Percentiles rank a stretch among this genome's conserved stretches.
Conservation (phyloP, 2,329 filamentous ascomycete species). For the Hypomyces perniciosus region DNA sequence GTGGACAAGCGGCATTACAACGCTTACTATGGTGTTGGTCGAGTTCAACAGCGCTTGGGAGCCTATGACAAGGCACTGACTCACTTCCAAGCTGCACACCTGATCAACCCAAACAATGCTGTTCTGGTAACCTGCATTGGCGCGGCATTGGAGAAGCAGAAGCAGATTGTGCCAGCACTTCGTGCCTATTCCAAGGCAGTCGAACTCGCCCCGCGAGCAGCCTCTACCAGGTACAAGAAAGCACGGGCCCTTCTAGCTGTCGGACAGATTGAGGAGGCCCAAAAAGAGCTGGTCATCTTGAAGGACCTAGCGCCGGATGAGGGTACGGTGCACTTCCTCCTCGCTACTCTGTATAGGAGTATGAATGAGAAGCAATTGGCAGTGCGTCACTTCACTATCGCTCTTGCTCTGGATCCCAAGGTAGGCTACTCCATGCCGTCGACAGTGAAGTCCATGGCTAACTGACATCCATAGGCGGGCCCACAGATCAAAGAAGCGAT, state of each 20-base stretch:
- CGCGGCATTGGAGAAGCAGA: constrained; percentile 80
- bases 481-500: constrained; percentile 95
- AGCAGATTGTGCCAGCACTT: constrained; percentile 72
- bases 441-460: not conserved
- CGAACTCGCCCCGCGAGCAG: constrained; percentile 71
- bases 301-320: constrained; percentile 92
- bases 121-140: constrained; percentile 92
- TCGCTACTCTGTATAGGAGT: constrained; percentile 75
- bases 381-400: constrained; percentile 92
- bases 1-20: constrained; percentile 92
- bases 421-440: constrained; percentile 43
- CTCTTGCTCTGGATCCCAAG: constrained; percentile 93
- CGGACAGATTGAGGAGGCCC: constrained; percentile 62
- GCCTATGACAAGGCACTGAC: constrained; percentile 86
- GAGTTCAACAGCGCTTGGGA: constrained; percentile 83
- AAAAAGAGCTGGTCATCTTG: constrained; percentile 77
- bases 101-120: constrained; percentile 90
- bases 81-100: constrained; percentile 82
- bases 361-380: constrained; percentile 69
- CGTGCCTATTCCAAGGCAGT: constrained; percentile 77
- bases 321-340: constrained; percentile 89
- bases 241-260: constrained; percentile 79
- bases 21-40: constrained; percentile 87
- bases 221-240: constrained; percentile 87
- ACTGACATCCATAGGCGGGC: constrained; percentile 58